A percentile compares a stretch with the other conserved stretches of the same genome.
Evolutionary conservation across 441 rosid genomes (phyloP).

Genomic region (Euphorbia neoarborescens): DNA sequence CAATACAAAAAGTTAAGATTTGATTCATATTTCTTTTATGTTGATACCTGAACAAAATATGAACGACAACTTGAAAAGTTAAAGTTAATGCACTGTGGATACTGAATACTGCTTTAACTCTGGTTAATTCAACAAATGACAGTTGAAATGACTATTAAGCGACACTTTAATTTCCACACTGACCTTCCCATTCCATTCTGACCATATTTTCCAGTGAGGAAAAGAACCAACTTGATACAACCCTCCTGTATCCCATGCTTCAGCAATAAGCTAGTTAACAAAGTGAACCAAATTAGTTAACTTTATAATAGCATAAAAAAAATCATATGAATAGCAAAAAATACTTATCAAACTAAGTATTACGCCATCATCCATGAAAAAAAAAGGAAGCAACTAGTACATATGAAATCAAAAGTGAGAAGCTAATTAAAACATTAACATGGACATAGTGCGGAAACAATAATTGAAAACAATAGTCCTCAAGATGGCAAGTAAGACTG

Average conservation of each 20-base stretch:
- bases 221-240: slow-evolving; percentile 91
- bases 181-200: slow-evolving; percentile 99
- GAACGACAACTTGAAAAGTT: neutral
- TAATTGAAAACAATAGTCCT: neutral
- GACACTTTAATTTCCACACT: slow-evolving; percentile 19
- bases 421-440: neutral
- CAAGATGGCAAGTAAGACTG: neutral
- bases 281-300: slow-evolving; percentile 1
- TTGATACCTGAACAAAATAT: neutral
- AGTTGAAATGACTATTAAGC: neutral
- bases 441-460: neutral
- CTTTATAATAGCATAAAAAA: neutral
- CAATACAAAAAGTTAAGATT: neutral
- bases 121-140: neutral
- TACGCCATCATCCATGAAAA: neutral
- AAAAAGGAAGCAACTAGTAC: neutral
- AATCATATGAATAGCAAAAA: neutral
- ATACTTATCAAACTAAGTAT: neutral
- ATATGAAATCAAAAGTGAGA: neutral
- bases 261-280: slow-evolving; percentile 72
- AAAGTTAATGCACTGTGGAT: neutral
- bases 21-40: neutral
- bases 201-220: slow-evolving; percentile 98
- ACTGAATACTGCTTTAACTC: neutral
- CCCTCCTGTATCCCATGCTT: slow-evolving; percentile 98